A percentile compares a stretch with the other conserved stretches of the same genome.
Evolutionary conservation across 2,329 filamentous ascomycete species (phyloP).

Genomic region (Aureobasidium sp.): DNA sequence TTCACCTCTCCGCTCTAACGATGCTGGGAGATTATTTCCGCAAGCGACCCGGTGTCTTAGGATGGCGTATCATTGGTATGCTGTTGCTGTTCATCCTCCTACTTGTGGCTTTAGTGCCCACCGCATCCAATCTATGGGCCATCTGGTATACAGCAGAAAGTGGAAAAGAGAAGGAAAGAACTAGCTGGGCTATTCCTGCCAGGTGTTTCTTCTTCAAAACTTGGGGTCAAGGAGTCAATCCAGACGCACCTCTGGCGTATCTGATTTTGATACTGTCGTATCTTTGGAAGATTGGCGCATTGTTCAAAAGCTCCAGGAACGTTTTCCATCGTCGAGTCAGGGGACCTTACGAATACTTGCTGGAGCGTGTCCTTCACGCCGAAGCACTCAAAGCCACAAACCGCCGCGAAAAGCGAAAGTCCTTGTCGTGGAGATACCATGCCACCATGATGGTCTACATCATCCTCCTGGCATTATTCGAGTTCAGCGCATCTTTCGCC

Average conservation of each 20-base stretch:
- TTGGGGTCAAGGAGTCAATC: slow-evolving; percentile 20
- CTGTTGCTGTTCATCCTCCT: slow-evolving; percentile 21
- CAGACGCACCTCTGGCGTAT: slow-evolving; percentile 21
- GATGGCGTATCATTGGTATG: slow-evolving; percentile 23
- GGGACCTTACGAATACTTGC: slow-evolving; percentile 15
- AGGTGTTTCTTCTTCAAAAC: slow-evolving; percentile 10
- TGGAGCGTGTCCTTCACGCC: slow-evolving; percentile 18
- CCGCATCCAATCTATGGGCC: slow-evolving; percentile 20
- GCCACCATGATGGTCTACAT: slow-evolving; percentile 12
- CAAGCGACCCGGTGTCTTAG: slow-evolving; percentile 14
- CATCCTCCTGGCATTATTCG: slow-evolving; percentile 14
- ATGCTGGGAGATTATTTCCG: slow-evolving; percentile 20
- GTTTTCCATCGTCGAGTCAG: slow-evolving; percentile 18
- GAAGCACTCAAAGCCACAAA: not conserved
- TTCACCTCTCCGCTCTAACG: slow-evolving; percentile 23
- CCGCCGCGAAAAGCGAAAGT: not conserved
- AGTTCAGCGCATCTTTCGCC: slow-evolving; percentile 21
- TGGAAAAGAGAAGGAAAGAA: not conserved
- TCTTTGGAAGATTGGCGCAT: slow-evolving; percentile 24
- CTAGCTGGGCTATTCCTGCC: slow-evolving; percentile 15
- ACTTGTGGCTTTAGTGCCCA: slow-evolving; percentile 21
- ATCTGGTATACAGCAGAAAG: not conserved
- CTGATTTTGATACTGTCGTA: slow-evolving; percentile 23
- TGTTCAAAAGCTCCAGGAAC: slow-evolving; percentile 18
- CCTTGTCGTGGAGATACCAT: slow-evolving; percentile 12